Conservation (phyloP, 2,329 filamentous ascomycete species). For the Drechslerella coelobrocha region DNA sequence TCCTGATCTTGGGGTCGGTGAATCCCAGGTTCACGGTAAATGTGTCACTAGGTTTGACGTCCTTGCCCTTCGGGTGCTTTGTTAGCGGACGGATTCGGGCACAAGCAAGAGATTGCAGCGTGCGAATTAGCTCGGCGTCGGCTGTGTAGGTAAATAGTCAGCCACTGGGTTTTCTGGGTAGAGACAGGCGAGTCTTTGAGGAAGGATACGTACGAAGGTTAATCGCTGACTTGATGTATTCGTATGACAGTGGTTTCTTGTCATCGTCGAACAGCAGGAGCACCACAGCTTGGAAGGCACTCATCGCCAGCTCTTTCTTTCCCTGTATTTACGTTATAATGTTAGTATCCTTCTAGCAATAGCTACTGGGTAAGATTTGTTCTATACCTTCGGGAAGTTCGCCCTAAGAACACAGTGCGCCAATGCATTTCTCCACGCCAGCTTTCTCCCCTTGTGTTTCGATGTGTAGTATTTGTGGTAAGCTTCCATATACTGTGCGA, state of each 20-base stretch:
- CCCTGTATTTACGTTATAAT: constrained; percentile 59
- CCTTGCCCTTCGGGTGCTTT: constrained; percentile 84
- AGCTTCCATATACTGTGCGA: constrained; percentile 76
- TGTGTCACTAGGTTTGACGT: constrained; percentile 78
- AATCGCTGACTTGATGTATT: constrained; percentile 75
- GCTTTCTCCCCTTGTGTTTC: constrained; percentile 85
- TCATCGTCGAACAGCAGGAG: constrained; percentile 83
- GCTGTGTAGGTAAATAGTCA: constrained; percentile 61
- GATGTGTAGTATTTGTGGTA: constrained; percentile 86
- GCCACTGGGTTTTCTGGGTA: constrained; percentile 27
- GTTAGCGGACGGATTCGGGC: constrained; percentile 82
- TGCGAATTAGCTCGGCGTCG: constrained; percentile 81
- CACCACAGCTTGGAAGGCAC: constrained; percentile 89
- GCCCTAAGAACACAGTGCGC: constrained; percentile 87
- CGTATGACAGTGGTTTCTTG: constrained; percentile 67
- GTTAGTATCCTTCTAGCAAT: background rate
- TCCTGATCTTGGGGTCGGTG: constrained; percentile 78
- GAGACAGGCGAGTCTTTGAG: background rate
- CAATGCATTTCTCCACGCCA: constrained; percentile 93
- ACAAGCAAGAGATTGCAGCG: constrained; percentile 92
- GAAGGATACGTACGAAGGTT: constrained; percentile 64
- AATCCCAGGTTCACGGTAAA: constrained; percentile 84
- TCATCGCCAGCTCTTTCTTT: constrained; percentile 85
- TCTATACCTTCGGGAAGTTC: constrained; percentile 69
- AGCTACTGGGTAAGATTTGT: background rate